These are phyloP conservation scores for Hibiscus mutabilis DNA, from an alignment of 345 rosid species.

Conservation along the genomic window DNA sequence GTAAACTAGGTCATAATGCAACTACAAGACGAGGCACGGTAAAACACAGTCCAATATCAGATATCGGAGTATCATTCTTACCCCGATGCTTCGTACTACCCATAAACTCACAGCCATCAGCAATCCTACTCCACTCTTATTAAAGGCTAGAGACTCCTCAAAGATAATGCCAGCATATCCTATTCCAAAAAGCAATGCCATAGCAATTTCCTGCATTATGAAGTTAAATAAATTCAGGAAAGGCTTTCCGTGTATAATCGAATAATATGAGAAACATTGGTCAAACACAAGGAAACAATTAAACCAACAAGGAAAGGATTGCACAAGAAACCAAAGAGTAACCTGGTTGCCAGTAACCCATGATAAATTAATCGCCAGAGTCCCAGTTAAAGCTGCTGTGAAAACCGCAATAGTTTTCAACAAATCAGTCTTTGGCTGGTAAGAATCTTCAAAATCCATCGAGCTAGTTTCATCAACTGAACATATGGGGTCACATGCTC, in stretches of 20 bases:
- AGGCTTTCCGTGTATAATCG: slow-evolving; percentile 1
- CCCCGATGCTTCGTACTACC: slow-evolving; percentile 84
- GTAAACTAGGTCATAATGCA: not conserved
- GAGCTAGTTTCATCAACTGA: slow-evolving; percentile 88
- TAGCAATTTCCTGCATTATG: slow-evolving; percentile 76
- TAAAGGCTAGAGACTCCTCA: slow-evolving; percentile 90
- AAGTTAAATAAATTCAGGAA: slow-evolving; percentile 19
- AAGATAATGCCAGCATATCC: slow-evolving; percentile 91
- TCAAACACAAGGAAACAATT: not conserved
- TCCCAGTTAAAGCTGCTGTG: slow-evolving; percentile 72
- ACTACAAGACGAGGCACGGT: not conserved
- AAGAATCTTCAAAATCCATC: slow-evolving; percentile 50
- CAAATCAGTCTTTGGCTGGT: slow-evolving; percentile 81
- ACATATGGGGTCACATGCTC: slow-evolving; percentile 82
- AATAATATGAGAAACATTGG: too few relatives aligned
- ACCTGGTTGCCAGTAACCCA: slow-evolving; percentile 99
- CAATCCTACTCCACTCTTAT: slow-evolving; percentile 91
- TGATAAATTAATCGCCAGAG: slow-evolving; percentile 79
- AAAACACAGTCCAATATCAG: not conserved
- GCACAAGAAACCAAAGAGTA: not conserved
- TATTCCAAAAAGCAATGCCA: slow-evolving; percentile 77
- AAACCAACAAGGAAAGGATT: not conserved
- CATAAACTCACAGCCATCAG: slow-evolving; percentile 97
- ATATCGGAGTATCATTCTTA: slow-evolving; percentile 28
- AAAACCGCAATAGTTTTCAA: slow-evolving; percentile 71